A percentile compares a stretch with the other conserved stretches of the same genome.
Evolutionary conservation across 768 basidiomycete species (phyloP).

Genomic region (Pulveroboletus sp.): DNA sequence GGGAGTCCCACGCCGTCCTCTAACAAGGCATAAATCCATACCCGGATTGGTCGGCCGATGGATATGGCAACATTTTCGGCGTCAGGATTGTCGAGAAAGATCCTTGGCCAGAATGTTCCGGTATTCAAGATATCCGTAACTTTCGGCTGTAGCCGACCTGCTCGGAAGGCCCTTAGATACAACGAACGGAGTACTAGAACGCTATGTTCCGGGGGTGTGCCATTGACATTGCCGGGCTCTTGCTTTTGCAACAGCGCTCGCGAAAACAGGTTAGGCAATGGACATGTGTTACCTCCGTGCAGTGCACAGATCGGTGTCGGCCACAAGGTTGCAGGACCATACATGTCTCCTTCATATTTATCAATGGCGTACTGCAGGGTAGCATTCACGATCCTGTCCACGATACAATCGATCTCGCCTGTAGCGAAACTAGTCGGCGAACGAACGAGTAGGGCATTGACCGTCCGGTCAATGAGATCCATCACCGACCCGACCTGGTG

Average conservation of each 20-base stretch:
- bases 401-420: conserved; percentile 60
- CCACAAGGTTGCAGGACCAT: conserved; percentile 44
- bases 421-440: conserved; percentile 42
- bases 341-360: conserved; percentile 42
- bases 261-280: conserved; percentile 50
- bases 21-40: conserved; percentile 64
- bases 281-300: conserved; percentile 54
- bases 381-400: conserved; percentile 67
- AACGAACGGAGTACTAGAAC: conserved; percentile 36
- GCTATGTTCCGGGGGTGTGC: conserved; percentile 12
- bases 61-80: conserved; percentile 58
- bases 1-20: conserved; percentile 65
- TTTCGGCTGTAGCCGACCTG: conserved; percentile 51
- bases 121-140: conserved; percentile 57
- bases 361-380: conserved; percentile 77
- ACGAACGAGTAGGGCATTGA: conserved; percentile 54
- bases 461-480: conserved; percentile 70
- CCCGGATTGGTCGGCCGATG: conserved; percentile 57
- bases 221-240: conserved; percentile 20
- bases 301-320: conserved; percentile 56
- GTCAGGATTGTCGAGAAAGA: conserved; percentile 80
- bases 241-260: conserved; percentile 26
- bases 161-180: conserved; percentile 62
- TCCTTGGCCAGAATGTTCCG: conserved; percentile 61
- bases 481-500: conserved; percentile 64